Percentiles rank a stretch among this genome's conserved stretches.
phyloP scores from a whole-genome alignment of 2,329 filamentous ascomycete genomes.

The Venturia nashicola region DNA sequence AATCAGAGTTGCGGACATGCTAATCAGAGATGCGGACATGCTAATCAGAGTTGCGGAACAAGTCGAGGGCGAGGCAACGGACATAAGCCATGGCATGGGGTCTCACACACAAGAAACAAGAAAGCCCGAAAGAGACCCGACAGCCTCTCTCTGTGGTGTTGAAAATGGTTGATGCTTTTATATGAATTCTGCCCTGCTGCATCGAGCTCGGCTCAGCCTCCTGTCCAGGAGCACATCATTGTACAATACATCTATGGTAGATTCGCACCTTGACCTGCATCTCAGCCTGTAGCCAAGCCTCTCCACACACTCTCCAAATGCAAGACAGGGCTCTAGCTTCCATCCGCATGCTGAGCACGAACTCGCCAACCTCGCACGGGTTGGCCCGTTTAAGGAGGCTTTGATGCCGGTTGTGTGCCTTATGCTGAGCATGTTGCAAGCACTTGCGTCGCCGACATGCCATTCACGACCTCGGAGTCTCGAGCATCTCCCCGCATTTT shows the following conservation, averaged over 20 bases:
- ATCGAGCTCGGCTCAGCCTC: neutral
- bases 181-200: neutral
- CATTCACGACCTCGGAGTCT: neutral
- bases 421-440: neutral
- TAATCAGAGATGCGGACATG: too few species aligned
- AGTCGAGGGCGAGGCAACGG: too few species aligned
- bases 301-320: neutral
- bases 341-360: neutral
- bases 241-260: too few species aligned
- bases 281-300: neutral
- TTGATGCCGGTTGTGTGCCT: neutral
- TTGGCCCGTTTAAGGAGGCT: neutral
- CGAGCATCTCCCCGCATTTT: neutral
- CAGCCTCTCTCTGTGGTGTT: neutral
- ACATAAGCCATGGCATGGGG: neutral
- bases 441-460: neutral
- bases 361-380: neutral
- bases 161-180: neutral
- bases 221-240: neutral
- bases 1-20: neutral
- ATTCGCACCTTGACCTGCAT: neutral
- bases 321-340: neutral
- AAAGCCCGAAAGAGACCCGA: neutral
- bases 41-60: neutral
- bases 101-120: neutral